These are phyloP conservation scores for Rhodofomes roseus DNA, from an alignment of 1,284 basidiomycete species.

Conservation along the genomic window DNA sequence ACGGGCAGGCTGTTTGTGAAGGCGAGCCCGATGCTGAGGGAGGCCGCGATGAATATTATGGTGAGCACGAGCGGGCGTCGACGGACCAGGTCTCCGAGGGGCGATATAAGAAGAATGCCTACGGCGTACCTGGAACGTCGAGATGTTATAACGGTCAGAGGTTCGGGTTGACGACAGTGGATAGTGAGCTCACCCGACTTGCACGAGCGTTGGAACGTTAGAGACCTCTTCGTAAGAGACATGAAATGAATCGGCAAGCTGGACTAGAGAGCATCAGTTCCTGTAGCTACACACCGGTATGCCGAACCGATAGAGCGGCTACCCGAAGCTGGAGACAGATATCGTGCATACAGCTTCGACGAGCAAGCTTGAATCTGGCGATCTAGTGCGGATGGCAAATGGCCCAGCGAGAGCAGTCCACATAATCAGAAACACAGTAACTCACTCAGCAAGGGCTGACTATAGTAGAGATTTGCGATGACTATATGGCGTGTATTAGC, in stretches of 20 bases:
- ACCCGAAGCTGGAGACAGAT: too few relatives aligned
- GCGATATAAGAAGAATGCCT: conserved; percentile 48
- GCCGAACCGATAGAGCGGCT: too few relatives aligned
- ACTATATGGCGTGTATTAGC: conserved; percentile 30
- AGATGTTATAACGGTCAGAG: too few relatives aligned
- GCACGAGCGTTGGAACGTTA: conserved; percentile 46
- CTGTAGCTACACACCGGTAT: too few relatives aligned
- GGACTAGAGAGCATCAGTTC: neutral
- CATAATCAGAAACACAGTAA: conserved; percentile 17
- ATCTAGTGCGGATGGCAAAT: too few relatives aligned
- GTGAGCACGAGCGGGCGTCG: conserved; percentile 45
- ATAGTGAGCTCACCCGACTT: conserved; percentile 35
- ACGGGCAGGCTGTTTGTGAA: conserved; percentile 37
- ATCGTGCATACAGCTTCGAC: too few relatives aligned
- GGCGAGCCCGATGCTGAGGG: conserved; percentile 45
- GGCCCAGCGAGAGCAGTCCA: neutral
- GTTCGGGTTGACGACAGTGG: neutral
- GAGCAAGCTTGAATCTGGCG: too few relatives aligned
- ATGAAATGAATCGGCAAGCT: conserved; percentile 47
- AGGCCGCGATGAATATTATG: conserved; percentile 34
- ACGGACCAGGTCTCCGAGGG: conserved; percentile 50
- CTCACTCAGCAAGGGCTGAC: conserved; percentile 67
- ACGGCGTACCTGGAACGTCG: conserved; percentile 35
- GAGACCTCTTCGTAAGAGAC: conserved; percentile 59
- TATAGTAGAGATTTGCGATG: conserved; percentile 71